These are phyloP conservation scores for Cladophialophora psammophila DNA, from an alignment of 2,329 filamentous ascomycete genomes.

Conservation along the genomic window DNA sequence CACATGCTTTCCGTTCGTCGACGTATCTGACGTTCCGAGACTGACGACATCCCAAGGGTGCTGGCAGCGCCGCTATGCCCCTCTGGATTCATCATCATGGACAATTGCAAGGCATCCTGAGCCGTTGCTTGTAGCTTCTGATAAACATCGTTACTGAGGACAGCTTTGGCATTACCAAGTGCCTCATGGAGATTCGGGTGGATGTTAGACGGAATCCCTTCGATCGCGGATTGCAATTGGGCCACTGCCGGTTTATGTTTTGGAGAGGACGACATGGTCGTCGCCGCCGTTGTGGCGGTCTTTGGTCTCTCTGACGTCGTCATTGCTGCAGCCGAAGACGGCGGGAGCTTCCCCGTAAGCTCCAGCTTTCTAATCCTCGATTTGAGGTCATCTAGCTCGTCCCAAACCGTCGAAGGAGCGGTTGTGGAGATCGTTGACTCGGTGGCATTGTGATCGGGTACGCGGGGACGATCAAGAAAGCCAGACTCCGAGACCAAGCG, in stretches of 20 bases:
- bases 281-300: constrained; percentile 89
- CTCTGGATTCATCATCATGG: constrained; percentile 68
- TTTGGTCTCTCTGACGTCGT: constrained; percentile 81
- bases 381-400: constrained; percentile 94
- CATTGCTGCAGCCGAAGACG: constrained; percentile 81
- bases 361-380: constrained; percentile 90
- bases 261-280: constrained; percentile 88
- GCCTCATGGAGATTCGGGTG: constrained; percentile 84
- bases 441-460: constrained; percentile 57
- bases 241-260: constrained; percentile 63
- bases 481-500: constrained; percentile 38
- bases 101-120: constrained; percentile 79
- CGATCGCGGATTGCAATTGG: constrained; percentile 55
- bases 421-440: constrained; percentile 89
- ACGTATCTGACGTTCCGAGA: constrained; percentile 81
- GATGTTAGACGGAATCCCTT: constrained; percentile 53
- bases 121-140: constrained; percentile 80
- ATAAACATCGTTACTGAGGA: constrained; percentile 76
- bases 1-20: constrained; percentile 94
- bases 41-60: constrained; percentile 47
- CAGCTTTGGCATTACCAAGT: constrained; percentile 75
- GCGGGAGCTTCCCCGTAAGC: constrained; percentile 83
- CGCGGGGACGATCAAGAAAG: constrained; percentile 47
- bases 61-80: constrained; percentile 64
- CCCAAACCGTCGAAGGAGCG: constrained; percentile 93